A percentile compares a stretch with the other conserved stretches of the same genome.
Evolutionary conservation across 257 asterid species (phyloP).

Genomic region (Solanum habrochaites): DNA sequence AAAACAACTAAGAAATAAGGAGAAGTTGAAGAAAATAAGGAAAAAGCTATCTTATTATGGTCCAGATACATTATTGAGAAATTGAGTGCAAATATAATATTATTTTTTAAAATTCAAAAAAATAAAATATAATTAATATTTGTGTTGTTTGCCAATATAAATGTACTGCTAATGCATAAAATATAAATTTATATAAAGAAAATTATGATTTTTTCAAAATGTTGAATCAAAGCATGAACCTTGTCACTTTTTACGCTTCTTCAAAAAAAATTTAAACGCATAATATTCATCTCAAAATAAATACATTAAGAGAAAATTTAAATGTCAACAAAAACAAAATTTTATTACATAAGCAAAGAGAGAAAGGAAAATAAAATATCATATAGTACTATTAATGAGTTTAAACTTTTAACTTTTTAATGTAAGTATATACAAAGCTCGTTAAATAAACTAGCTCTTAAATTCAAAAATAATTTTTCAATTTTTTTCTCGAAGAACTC

Average conservation of each 20-base stretch:
- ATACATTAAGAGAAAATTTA: background rate
- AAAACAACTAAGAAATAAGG: no score
- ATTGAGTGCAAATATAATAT: no score
- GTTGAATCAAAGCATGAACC: background rate
- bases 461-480: background rate
- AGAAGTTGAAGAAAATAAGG: background rate
- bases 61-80: background rate
- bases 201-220: background rate
- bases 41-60: background rate
- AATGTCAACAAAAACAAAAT: background rate
- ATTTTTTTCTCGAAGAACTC: background rate
- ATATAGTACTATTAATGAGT: background rate
- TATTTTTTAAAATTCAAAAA: no score
- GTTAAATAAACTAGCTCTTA: background rate
- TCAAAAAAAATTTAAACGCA: background rate
- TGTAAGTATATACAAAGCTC: background rate
- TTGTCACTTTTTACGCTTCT: background rate
- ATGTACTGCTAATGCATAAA: background rate
- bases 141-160: background rate
- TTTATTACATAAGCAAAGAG: background rate
- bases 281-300: background rate
- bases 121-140: no score
- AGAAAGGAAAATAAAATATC: background rate
- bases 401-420: background rate
- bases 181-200: background rate